Conservation (phyloP, 2,329 filamentous ascomycete species). For the Verticillium albo-atrum region DNA sequence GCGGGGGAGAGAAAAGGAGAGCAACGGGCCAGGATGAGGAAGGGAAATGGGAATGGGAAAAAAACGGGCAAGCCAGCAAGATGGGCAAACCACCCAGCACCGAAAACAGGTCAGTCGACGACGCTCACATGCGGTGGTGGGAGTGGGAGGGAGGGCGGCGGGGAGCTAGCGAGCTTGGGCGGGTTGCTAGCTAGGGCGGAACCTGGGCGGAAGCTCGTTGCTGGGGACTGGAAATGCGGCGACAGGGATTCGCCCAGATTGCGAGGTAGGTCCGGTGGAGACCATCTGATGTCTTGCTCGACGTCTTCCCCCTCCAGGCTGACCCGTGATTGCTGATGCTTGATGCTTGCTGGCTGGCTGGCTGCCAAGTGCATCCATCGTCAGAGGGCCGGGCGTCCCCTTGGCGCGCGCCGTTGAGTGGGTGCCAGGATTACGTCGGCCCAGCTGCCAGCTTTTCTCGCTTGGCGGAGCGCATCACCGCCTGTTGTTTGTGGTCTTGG, state of each 20-base stretch:
- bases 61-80: not conserved
- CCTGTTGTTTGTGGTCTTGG: too few relatives aligned
- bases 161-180: not conserved
- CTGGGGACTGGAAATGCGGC: not conserved
- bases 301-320: not conserved
- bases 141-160: not conserved
- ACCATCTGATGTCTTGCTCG: not conserved
- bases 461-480: not conserved
- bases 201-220: not conserved
- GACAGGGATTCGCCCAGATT: not conserved
- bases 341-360: not conserved
- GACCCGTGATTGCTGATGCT: not conserved
- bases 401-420: not conserved
- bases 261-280: not conserved
- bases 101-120: not conserved
- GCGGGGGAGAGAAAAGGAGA: not conserved
- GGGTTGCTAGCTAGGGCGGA: not conserved
- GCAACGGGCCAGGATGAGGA: not conserved
- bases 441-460: not conserved
- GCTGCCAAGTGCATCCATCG: not conserved
- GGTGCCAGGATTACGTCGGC: not conserved
- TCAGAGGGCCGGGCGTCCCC: not conserved
- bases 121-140: not conserved
- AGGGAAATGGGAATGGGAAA: not conserved
- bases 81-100: not conserved